Evolutionary conservation across 2,329 filamentous ascomycete species (phyloP), one percentile per base, ranked within the genome.

Genomic region (Hymenoscyphus linearis): DNA sequence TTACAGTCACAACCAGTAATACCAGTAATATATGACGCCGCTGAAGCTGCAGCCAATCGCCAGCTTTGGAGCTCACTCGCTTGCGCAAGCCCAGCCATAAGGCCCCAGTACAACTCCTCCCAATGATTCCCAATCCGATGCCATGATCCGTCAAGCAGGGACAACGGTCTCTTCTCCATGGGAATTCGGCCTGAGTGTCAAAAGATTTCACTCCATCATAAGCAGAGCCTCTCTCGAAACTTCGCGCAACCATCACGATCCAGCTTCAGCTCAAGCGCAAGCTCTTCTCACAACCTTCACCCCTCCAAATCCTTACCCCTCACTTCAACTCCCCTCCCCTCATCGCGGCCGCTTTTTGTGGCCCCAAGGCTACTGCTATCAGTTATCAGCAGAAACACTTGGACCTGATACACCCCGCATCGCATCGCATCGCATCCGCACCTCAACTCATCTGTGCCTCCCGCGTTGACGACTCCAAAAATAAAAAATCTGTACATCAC

Each of bases 401-500:
- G 40, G 18, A 47, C 44, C 44, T 50, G 44, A 50, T 50, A 25
- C 44, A 50, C 44, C 52, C 52, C 27, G 52, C 52, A 31, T 53
- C 40, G 18, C 18, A 31, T 53, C 40, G 18, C 18, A 16, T 47
- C 26, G 4, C 27, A 53, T 53, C 57, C 47, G 44, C 44, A 53
- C 34, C 40, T 63, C 62, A 65, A 7, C 31, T n/a, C 31, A 31
- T 65, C 65, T 67, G 67, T 68, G 65, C 69, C 67, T 70, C 66
- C 57, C 57, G 68, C 66, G 67, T 68, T 55, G 54, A 63, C 58
- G 60, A 60, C 61, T 64, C 68, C 65, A 71, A 66, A 67, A 66
- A 70, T 69, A 72, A 70, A 64, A 64, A 67, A 55, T 60, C 64
- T 55, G 67, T 69, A 70, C 68, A 55, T 67, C 62, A 64, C 58